Evolutionary conservation across 352 stramenopile genomes (phyloP).

Genomic region (Phytophthora pini): DNA sequence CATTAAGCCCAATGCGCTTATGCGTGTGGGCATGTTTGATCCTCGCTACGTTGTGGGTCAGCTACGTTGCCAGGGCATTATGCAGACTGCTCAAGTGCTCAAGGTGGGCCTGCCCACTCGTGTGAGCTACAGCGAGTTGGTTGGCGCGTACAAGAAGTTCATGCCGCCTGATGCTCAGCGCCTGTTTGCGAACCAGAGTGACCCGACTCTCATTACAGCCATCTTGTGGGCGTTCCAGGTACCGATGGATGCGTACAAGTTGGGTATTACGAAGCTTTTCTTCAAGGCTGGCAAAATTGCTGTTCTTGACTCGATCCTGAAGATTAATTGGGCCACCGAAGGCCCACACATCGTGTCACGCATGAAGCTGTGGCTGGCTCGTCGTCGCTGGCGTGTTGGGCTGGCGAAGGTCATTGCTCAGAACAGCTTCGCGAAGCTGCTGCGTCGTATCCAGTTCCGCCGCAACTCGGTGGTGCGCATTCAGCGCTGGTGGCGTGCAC

Average conservation of each 20-base stretch:
- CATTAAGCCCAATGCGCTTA: slow-evolving; percentile 91
- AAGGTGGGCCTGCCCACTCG: slow-evolving; percentile 91
- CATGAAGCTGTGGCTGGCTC: slow-evolving; percentile 84
- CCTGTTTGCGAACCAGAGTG: slow-evolving; percentile 82
- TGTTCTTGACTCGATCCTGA: slow-evolving; percentile 87
- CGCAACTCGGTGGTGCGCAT: slow-evolving; percentile 61
- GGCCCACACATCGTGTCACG: slow-evolving; percentile 84
- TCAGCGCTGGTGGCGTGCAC: slow-evolving; percentile 87
- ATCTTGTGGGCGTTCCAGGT: slow-evolving; percentile 93
- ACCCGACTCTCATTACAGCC: slow-evolving; percentile 86
- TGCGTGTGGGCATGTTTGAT: slow-evolving; percentile 84
- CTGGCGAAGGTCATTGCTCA: slow-evolving; percentile 79
- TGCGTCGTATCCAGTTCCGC: slow-evolving; percentile 68
- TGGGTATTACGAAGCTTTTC: slow-evolving; percentile 91
- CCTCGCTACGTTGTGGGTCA: slow-evolving; percentile 89
- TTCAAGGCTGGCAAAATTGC: slow-evolving; percentile 93
- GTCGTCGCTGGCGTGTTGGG: slow-evolving; percentile 83
- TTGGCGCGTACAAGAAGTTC: slow-evolving; percentile 84
- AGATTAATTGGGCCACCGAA: slow-evolving; percentile 90
- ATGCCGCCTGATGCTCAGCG: slow-evolving; percentile 73
- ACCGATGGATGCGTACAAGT: slow-evolving; percentile 82
- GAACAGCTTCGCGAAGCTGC: slow-evolving; percentile 69
- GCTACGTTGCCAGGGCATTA: slow-evolving; percentile 89
- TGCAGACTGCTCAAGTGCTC: slow-evolving; percentile 90
- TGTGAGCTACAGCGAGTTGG: slow-evolving; percentile 91